phyloP scores from a whole-genome alignment of 805 yeast genomes.

The Starmerella vitae region DNA sequence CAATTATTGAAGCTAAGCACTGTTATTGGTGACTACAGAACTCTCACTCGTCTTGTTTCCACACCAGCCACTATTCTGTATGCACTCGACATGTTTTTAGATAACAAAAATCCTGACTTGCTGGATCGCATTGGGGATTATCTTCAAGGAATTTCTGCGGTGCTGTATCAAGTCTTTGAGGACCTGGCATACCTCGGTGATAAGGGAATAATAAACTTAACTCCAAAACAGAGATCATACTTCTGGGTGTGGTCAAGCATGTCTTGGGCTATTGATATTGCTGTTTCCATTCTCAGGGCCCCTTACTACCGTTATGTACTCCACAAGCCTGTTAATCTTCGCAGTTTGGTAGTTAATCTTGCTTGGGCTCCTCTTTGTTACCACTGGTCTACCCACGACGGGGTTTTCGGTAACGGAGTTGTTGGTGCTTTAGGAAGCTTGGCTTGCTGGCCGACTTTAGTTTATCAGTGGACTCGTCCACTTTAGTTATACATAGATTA shows the following conservation, averaged over 20 bases:
- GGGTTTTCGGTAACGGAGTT: conserved; percentile 24
- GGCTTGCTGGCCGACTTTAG: conserved; percentile 23
- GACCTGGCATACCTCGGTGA: conserved; percentile 30
- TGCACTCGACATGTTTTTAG: conserved; percentile 26
- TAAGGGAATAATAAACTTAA: conserved; percentile 27
- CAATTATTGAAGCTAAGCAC: conserved; percentile 10
- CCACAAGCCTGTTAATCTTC: conserved; percentile 13
- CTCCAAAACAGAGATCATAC: conserved; percentile 21
- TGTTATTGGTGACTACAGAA: conserved; percentile 24
- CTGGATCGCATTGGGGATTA: conserved; percentile 25
- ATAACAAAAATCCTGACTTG: conserved; percentile 24
- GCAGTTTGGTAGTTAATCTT: conserved; percentile 26
- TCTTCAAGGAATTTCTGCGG: conserved; percentile 28
- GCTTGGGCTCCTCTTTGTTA: conserved; percentile 32
- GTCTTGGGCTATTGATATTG: conserved; percentile 31
- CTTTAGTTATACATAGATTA: background rate
- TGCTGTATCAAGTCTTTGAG: conserved; percentile 31
- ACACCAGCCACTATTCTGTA: conserved; percentile 28
- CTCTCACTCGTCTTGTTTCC: conserved; percentile 29
- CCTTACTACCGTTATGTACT: conserved; percentile 15
- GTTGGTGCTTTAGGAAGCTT: conserved; percentile 31
- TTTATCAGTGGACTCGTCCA: conserved; percentile 12
- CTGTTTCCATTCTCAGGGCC: conserved; percentile 25
- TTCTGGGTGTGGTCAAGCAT: conserved; percentile 29
- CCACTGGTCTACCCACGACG: conserved; percentile 32